Evolutionary conservation across 139 green algal species (phyloP).

Genomic region (Gonium pectorale): DNA sequence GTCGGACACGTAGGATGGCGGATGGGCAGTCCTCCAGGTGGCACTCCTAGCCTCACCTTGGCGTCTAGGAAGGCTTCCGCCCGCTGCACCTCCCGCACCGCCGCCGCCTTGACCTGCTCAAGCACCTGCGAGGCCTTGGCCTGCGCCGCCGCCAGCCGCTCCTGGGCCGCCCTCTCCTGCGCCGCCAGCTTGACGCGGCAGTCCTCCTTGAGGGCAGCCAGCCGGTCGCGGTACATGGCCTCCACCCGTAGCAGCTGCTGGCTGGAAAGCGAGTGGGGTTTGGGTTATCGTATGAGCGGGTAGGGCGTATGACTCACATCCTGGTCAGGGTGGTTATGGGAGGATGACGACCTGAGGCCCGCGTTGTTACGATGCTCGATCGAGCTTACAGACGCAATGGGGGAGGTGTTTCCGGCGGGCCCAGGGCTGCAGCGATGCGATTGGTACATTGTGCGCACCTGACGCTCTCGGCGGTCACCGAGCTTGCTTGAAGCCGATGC

Average conservation of each 20-base stretch:
- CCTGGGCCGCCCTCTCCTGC: neutral
- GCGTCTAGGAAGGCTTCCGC: conserved; percentile 20
- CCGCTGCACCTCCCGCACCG: conserved; percentile 28
- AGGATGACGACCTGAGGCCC: no score
- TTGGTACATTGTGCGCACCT: no score
- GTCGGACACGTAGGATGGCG: no score
- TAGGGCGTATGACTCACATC: no score
- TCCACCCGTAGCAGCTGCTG: conserved; percentile 33
- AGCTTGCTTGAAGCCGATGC: neutral
- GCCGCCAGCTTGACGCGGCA: conserved; percentile 10
- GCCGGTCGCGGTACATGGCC: neutral
- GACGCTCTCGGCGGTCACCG: conserved; percentile 10
- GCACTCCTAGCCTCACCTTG: no score
- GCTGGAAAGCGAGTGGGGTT: neutral
- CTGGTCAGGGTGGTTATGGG: no score
- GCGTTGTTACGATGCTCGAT: no score
- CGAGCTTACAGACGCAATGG: no score
- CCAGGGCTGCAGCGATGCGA: no score
- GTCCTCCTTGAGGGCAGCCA: conserved; percentile 24
- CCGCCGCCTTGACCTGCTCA: neutral
- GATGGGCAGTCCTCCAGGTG: no score
- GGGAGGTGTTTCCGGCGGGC: no score
- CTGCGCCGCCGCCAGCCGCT: conserved; percentile 12
- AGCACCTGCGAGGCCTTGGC: neutral
- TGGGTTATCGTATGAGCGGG: no score